A percentile compares a stretch with the other conserved stretches of the same genome.
Conservation (phyloP, 441 rosid species). For the Arabidopsis lyrata region DNA sequence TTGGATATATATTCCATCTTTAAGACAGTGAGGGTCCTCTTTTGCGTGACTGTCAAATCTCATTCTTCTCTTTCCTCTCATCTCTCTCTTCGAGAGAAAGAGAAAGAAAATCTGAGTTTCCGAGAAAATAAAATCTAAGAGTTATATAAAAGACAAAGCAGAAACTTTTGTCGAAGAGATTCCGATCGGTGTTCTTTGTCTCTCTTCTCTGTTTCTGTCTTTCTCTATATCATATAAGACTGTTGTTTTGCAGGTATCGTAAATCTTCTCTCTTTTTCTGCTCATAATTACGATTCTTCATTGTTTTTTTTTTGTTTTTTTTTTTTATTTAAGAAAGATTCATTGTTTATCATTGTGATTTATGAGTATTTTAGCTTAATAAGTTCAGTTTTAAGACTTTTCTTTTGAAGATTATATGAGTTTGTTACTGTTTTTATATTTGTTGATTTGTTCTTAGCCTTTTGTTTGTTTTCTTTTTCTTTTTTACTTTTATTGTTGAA, state of each 20-base stretch:
- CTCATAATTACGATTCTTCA: background rate
- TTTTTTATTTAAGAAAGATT: too few relatives aligned
- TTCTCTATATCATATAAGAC: too few relatives aligned
- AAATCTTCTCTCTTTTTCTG: background rate
- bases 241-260: constrained; percentile 27
- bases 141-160: background rate
- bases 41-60: constrained; percentile 79
- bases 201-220: too few relatives aligned
- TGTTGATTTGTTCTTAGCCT: constrained; percentile 12
- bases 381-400: background rate
- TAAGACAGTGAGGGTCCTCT: constrained; percentile 54
- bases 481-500: background rate
- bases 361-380: background rate
- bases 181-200: constrained; percentile 15
- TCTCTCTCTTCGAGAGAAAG: constrained; percentile 16
- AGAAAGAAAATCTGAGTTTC: constrained; percentile 41
- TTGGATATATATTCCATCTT: constrained; percentile 30
- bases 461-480: background rate
- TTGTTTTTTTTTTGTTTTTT: too few relatives aligned
- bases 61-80: constrained; percentile 54
- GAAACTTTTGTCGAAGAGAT: constrained; percentile 3
- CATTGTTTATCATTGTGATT: background rate
- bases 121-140: constrained; percentile 18
- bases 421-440: background rate
- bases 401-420: background rate